These are phyloP conservation scores for Oemleria cerasiformis DNA, from an alignment of 306 rosid genomes.

Conservation along the genomic window DNA sequence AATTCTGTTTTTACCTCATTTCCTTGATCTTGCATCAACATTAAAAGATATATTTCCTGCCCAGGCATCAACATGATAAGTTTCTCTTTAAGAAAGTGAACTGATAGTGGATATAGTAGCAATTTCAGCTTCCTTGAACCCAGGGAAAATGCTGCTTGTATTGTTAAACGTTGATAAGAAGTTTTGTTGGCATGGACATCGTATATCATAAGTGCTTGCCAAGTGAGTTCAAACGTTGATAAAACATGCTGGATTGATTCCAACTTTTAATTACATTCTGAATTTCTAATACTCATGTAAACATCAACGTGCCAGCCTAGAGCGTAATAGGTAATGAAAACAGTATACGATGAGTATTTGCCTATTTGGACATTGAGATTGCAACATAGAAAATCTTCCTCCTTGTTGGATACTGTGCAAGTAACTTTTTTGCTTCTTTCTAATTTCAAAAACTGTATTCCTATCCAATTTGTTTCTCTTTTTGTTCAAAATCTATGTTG, in stretches of 20 bases:
- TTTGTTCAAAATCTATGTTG: background rate
- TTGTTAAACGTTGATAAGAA: background rate
- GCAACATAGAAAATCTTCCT: background rate
- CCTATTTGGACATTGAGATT: background rate
- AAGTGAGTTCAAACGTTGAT: background rate
- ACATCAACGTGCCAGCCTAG: background rate
- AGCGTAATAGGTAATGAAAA: background rate
- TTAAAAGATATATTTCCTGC: too few species aligned
- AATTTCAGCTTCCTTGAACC: conserved; percentile 10
- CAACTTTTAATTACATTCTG: background rate
- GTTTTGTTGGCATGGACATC: background rate
- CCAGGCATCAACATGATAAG: too few species aligned
- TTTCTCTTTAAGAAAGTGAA: background rate
- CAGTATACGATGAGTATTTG: background rate
- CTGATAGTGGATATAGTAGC: conserved; percentile 1
- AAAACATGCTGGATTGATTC: background rate
- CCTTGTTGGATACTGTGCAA: background rate
- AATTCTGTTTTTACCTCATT: background rate
- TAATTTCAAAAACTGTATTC: conserved; percentile 2
- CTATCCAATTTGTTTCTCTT: background rate
- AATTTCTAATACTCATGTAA: background rate
- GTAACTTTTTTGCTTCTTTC: background rate
- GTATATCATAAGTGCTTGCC: background rate
- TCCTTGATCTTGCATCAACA: too few species aligned
- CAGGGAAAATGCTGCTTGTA: background rate